Evolutionary conservation across 179 eudicot species (phyloP).

Genomic region (Actinidia arguta): DNA sequence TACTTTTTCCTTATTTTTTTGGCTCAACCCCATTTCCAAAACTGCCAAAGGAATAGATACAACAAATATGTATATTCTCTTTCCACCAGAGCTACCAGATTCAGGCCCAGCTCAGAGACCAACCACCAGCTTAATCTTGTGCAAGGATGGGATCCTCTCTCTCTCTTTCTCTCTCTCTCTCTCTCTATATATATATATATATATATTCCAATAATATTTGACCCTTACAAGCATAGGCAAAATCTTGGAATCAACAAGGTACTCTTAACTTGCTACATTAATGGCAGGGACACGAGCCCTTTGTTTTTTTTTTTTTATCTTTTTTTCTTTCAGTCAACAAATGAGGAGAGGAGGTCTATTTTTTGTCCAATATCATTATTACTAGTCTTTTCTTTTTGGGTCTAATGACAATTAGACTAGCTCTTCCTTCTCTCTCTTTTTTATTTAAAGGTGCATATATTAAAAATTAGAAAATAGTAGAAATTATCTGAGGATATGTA

Average conservation of each 20-base stretch:
- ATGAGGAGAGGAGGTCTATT: too few relatives aligned
- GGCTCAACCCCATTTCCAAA: slow-evolving; percentile 10
- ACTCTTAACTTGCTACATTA: background rate
- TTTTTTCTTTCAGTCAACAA: too few relatives aligned
- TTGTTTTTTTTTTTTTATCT: too few relatives aligned
- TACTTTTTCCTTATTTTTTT: background rate
- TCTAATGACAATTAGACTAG: background rate
- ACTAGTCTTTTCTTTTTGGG: too few relatives aligned
- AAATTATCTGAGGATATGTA: too few relatives aligned
- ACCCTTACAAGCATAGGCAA: background rate
- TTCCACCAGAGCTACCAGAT: background rate
- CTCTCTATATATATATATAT: too few relatives aligned
- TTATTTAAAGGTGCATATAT: too few relatives aligned
- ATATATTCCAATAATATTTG: too few relatives aligned
- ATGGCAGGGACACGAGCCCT: background rate
- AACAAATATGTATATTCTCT: background rate
- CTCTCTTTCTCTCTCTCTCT: background rate
- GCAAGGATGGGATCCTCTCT: background rate
- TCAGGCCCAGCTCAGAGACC: background rate
- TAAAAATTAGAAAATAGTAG: too few relatives aligned
- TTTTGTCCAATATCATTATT: too few relatives aligned
- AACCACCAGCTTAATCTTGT: too few relatives aligned
- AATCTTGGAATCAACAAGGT: background rate
- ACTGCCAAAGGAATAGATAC: slow-evolving; percentile 27
- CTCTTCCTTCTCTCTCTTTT: background rate